Base-by-base conservation (phyloP, 495 filamentous ascomycete genomes). In the Rhizodiscina lignyota region DNA sequence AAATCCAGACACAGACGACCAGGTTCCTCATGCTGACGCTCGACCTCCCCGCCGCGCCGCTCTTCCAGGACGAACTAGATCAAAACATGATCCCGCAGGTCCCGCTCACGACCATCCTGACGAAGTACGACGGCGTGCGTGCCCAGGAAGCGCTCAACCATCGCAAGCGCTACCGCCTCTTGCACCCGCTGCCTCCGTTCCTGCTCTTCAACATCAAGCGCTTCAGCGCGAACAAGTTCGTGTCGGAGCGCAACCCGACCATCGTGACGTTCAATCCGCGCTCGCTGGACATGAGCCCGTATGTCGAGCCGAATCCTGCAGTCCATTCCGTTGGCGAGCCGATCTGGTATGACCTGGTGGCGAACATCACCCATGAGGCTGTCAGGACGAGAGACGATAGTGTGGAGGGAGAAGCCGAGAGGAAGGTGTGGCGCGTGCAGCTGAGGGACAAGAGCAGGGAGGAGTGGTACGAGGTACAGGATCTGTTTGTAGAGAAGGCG, bases 41-140 rank as follows among this genome's bases (percentile, higher is more conserved):
- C 24, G 89, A 96, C 56, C 63, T 99, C 2, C 89, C 89, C 0
- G 66, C 91, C 0, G 83, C 86, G 13, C 91, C 89, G 5, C 71
- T 99, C n/a, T 99, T 99, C 64, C 84, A 94, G 53, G 91, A 94
- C 49, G 79, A 87, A 43, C 54, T 70, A 13, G 77, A 86, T 44
- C 71, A 78, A 54, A 94, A 92, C 53, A 94, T 94, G 56, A 96
- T 99, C 53, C 89, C 89, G 2, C 89, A 94, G 49, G 74, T 96
- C 5, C 83, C 87, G 0, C 69, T 99, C 10, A 80, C 82, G n/a
- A 74, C 68, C 8, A 77, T 97, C 42, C 66, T 99, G 15, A 68
- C 74, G 39, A 99, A 99, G 55, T 99, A 99, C 61, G 85, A 96
- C 58, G 89, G 89, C 38, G 50, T 83, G 16, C 75, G 72, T 18